A percentile compares a stretch with the other conserved stretches of the same genome.
Evolutionary conservation across 148 eudicot species (phyloP).

Genomic region (Rhododendron molle): DNA sequence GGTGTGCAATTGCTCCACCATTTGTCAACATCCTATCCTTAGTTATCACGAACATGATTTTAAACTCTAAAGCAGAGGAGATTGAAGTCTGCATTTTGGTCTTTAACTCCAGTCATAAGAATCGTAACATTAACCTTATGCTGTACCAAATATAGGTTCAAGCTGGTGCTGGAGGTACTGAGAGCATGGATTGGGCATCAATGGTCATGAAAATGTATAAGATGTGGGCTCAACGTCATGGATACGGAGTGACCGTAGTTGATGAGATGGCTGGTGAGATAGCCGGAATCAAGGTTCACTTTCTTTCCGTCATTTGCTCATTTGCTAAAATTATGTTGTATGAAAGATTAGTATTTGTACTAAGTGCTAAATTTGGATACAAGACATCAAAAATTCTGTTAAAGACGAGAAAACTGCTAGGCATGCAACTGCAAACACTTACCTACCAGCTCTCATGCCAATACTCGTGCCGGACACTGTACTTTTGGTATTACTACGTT

Average conservation of each 20-base stretch:
- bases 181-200: constrained; percentile 98
- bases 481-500: not conserved
- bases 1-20: not conserved
- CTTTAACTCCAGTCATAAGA: not conserved
- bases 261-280: constrained; percentile 97
- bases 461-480: not conserved
- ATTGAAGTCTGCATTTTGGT: not conserved
- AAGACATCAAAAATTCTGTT: not conserved
- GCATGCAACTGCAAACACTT: not conserved
- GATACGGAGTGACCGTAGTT: constrained; percentile 69
- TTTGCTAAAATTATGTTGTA: not conserved
- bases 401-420: not conserved
- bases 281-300: constrained; percentile 91
- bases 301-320: constrained; percentile 11
- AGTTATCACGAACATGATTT: not conserved
- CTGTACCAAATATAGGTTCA: constrained; percentile 57
- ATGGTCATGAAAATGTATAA: constrained; percentile 97
- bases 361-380: not conserved
- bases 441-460: not conserved
- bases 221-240: constrained; percentile 81
- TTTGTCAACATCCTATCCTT: not conserved
- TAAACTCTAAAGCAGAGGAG: not conserved
- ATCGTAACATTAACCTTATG: not conserved
- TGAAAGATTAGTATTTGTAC: not conserved
- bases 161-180: constrained; percentile 99